phyloP scores from a whole-genome alignment of 139 green algal species.

The Ostreobium quekettii region DNA sequence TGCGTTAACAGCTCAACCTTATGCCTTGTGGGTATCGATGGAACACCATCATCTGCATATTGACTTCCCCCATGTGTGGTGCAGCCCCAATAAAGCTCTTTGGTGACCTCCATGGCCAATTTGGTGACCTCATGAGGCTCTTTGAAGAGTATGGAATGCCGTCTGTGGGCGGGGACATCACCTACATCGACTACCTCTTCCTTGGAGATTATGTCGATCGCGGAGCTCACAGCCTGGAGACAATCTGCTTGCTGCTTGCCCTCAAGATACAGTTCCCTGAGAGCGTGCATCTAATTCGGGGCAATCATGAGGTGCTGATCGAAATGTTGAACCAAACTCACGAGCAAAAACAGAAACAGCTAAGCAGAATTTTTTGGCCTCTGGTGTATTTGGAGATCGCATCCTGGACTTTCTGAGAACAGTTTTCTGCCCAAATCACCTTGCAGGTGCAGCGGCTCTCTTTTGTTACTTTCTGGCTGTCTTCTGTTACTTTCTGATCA shows the following conservation, averaged over 20 bases:
- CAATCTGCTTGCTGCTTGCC: constrained; percentile 89
- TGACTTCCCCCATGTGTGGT: neutral
- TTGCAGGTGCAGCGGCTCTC: too few species aligned
- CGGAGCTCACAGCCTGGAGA: constrained; percentile 51
- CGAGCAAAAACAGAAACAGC: too few species aligned
- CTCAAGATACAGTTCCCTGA: constrained; percentile 92
- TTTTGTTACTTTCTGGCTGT: too few species aligned
- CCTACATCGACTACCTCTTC: constrained; percentile 98
- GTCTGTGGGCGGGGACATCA: constrained; percentile 95
- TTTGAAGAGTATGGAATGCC: constrained; percentile 98
- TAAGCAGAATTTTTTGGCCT: too few species aligned
- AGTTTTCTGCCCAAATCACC: too few species aligned
- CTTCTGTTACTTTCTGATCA: too few species aligned
- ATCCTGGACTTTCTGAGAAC: too few species aligned
- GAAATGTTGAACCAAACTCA: too few species aligned
- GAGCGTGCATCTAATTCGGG: constrained; percentile 92
- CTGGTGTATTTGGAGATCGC: too few species aligned
- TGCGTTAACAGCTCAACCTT: too few species aligned
- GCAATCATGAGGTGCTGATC: constrained; percentile 92
- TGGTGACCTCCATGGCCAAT: constrained; percentile 96
- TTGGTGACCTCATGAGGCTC: constrained; percentile 97
- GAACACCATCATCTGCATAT: too few species aligned
- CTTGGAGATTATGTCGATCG: constrained; percentile 90
- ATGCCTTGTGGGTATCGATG: too few species aligned
- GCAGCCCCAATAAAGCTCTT: constrained; percentile 98